Evolutionary conservation across 306 rosid genomes (phyloP), one percentile per base, ranked within the genome.

Genomic region (Casuarina equisetifolia): DNA sequence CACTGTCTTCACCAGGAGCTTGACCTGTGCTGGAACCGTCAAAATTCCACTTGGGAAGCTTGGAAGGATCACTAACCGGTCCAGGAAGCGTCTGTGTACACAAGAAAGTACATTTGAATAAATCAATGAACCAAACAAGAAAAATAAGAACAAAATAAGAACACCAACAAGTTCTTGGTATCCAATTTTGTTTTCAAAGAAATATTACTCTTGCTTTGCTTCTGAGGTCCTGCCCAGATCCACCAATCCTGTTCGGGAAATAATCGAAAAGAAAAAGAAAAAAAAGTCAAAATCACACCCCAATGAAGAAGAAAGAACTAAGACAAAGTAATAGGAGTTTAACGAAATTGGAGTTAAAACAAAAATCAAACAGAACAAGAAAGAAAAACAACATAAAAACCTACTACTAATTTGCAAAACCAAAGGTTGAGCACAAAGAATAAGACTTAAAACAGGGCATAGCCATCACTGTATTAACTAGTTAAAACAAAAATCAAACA

Each of bases 11-110:
- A 64, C 98, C 98, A 73, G 94, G 88, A 53, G 98, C 98, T 92
- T 94, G 98, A 43, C 93, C 91, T 7, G 97, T 92, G 83, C 97
- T 92, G 17, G 98, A 94, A 42, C 98, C 98, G 83, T 94, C 98
- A 54, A 88, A 94, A 61, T 86, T 94, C 98, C 98, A 94, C 74
- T 88, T 90, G 11, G 98, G 97, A 12, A 94, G 93, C 84, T 89
- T 78, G 3, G 96, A 86, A 62, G 98, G 96, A 75, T 89, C 91
- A 4, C 59, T 73, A 66, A 94, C 96, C 0, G 92, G 91, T 67
- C 92, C 92, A 3, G 96, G 11, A 61, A 94, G 89, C 42, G 98
- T 92, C 98, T 90, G 43, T 86, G 77, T 58, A 75, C 25, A 59
- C 15, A 32, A 74, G 78, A 71, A 83, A 78, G 6, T 36, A 52